phyloP scores from a whole-genome alignment of 495 filamentous ascomycete species.

The Tetracladium setigerum region DNA sequence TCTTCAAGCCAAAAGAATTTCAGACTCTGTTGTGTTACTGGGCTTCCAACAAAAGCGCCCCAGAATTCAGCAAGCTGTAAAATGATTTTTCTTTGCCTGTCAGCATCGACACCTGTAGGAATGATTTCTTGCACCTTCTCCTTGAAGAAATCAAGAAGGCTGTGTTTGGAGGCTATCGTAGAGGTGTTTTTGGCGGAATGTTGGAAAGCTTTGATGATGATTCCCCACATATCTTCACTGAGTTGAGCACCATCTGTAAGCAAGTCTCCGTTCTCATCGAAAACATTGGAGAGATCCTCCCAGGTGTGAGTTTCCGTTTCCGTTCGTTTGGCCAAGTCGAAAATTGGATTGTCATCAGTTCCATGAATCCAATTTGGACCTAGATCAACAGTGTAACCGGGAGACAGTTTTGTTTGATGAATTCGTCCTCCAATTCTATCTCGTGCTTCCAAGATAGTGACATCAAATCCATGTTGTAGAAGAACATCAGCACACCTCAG shows the following conservation, averaged over 20 bases:
- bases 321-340: conserved; percentile 65
- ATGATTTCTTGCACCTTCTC: conserved; percentile 49
- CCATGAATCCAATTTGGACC: conserved; percentile 98
- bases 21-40: conserved; percentile 69
- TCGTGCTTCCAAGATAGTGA: conserved; percentile 81
- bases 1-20: conserved; percentile 96
- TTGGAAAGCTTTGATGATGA: conserved; percentile 70
- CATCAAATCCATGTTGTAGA: conserved; percentile 65
- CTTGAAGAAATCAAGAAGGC: conserved; percentile 71
- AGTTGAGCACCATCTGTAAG: conserved; percentile 43
- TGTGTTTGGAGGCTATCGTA: conserved; percentile 55
- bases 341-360: conserved; percentile 73
- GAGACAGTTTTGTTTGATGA: conserved; percentile 39
- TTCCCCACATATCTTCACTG: conserved; percentile 60
- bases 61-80: conserved; percentile 66
- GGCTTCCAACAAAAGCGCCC: conserved; percentile 83
- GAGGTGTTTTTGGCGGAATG: conserved; percentile 63
- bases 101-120: conserved; percentile 36
- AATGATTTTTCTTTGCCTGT: conserved; percentile 29
- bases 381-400: conserved; percentile 47
- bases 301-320: conserved; percentile 50
- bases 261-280: conserved; percentile 54
- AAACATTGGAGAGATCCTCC: conserved; percentile 48
- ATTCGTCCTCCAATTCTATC: conserved; percentile 79
- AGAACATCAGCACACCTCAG: conserved; percentile 80